Base-by-base conservation (phyloP, 2,329 filamentous ascomycete species). In the Arachnomyces sp. region DNA sequence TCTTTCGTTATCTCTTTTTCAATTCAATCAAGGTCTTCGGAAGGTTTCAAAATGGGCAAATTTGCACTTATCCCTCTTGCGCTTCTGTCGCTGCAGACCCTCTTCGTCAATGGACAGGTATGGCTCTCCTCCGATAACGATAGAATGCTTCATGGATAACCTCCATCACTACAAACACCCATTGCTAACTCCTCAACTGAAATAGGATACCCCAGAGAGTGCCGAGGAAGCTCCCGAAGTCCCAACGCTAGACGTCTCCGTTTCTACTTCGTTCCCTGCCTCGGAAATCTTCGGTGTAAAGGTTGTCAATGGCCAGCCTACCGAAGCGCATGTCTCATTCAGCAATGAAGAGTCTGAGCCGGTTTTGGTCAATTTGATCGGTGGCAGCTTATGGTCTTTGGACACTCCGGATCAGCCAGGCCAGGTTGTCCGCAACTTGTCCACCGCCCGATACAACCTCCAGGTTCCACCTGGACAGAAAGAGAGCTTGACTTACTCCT, bases 251-350 rank as follows among this genome's bases (percentile, higher is more conserved):
- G 69, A 70, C 43, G 72, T 81, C 49, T 64, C 66, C 39, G 68
- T 77, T 47, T 66, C 70, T 38, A 69, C 76, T 43, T 70, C 71
- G 28, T 82, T 82, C 64, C 78, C 78, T 20, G 65, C 76, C 49
- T 70, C 75, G 43, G 86, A 93, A 70, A 81, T 94, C 65, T 92
- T 95, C 54, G 92, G 90, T 55, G 80, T 96, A 54, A 94, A 94
- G 77, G 80, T 96, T 52, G 77, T 96, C 72, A 98, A 98, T 62
- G 87, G 88, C 57, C 81, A 82, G 50, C 79, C 87, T 31, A 94
- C 88, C 48, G 79, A 84, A 63, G 83, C 88, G 28, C 67, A 93
- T 39, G 70, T 98, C 54, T 80, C 87, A 56, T 73, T 98, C 61
- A 77, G 73, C 62, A 98, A 98, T 72, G 73, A 85, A 46, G 92